Base-by-base conservation (phyloP, 2,329 filamentous ascomycete species). In the Trichoderma simmonsii region DNA sequence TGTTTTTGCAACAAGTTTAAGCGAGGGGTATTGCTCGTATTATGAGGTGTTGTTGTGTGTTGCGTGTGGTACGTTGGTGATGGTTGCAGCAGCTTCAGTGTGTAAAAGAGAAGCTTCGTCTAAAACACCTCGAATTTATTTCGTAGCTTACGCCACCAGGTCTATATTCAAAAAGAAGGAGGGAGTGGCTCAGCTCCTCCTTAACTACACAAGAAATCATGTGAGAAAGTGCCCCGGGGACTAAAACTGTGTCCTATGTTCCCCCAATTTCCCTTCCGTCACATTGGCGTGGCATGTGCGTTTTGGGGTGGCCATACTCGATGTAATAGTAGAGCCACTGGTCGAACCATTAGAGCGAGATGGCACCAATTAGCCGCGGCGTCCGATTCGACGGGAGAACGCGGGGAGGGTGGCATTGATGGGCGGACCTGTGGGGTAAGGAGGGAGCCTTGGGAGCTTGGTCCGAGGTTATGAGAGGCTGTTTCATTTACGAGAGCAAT, bases 371-470 rank as follows among this genome's bases (percentile, higher is more conserved):
- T 62, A 62, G 21, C 66, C 66, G 57, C 66, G 66, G 66, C 66
- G 66, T 70, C 66, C 66, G 66, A 70, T 70, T 70, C 66, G 66
- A 62, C 68, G 60, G 68, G 32, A 56, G 21, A 70, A 70, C 68
- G 68, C 68, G 68, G 68, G 68, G 68, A 63, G 43, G 59, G 30
- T 57, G 32, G 30, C 24, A 48, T 65, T 59, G 36, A 51, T 51
- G 51, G 70, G 26, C 30, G 62, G 56, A 21, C 4, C 0, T 28
- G 7, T 48, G 54, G 11, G 26, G 7, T 32, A 21, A 11, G 54
- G 34, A 36, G 34, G 34, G 34, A 36, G 34, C 5, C 14, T 36
- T 36, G 28, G 4, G 9, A 30, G 12, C n/a, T 36, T 54, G 39
- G 30, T 26, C 68, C 68, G 68, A 70, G 68, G 68, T 51, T 64